Evolutionary conservation across 495 filamentous ascomycete genomes (phyloP).

Genomic region (Aspergillus bridgeri): DNA sequence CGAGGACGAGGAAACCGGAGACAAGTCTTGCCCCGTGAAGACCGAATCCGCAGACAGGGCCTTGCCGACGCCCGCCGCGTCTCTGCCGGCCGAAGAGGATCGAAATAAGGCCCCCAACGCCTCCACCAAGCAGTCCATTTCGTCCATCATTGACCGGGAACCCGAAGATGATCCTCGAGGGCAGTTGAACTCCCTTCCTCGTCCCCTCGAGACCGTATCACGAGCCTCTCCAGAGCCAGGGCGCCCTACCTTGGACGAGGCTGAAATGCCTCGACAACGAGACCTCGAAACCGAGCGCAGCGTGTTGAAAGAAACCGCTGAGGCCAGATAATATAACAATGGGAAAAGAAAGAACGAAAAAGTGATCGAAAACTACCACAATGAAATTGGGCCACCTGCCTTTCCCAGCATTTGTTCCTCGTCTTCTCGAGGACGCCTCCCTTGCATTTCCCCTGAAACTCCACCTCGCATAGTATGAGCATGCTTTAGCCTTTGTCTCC

Average conservation of each 20-base stretch:
- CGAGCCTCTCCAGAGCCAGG: conserved; percentile 20
- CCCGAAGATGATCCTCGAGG: conserved; percentile 30
- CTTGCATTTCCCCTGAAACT: background rate
- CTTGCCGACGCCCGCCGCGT: conserved; percentile 17
- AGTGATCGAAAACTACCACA: no score
- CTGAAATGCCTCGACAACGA: conserved; percentile 18
- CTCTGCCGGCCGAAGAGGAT: conserved; percentile 17
- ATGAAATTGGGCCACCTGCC: background rate
- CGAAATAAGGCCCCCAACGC: conserved; percentile 16
- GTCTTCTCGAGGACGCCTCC: background rate
- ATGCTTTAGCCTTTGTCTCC: conserved; percentile 9
- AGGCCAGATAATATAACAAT: conserved; percentile 17
- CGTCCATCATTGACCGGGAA: conserved; percentile 44
- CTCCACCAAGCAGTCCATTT: conserved; percentile 45
- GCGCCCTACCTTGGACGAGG: conserved; percentile 26
- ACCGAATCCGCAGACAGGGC: conserved; percentile 27
- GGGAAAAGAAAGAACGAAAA: background rate
- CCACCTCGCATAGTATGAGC: conserved; percentile 20
- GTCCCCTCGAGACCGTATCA: conserved; percentile 15
- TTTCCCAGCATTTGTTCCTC: background rate
- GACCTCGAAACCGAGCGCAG: conserved; percentile 27
- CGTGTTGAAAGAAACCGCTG: conserved; percentile 24
- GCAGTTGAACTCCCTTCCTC: conserved; percentile 20
- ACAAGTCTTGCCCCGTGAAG: conserved; percentile 29
- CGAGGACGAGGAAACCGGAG: conserved; percentile 32